Conservation (phyloP, 1,284 basidiomycete species). For the Pascua sp. region DNA sequence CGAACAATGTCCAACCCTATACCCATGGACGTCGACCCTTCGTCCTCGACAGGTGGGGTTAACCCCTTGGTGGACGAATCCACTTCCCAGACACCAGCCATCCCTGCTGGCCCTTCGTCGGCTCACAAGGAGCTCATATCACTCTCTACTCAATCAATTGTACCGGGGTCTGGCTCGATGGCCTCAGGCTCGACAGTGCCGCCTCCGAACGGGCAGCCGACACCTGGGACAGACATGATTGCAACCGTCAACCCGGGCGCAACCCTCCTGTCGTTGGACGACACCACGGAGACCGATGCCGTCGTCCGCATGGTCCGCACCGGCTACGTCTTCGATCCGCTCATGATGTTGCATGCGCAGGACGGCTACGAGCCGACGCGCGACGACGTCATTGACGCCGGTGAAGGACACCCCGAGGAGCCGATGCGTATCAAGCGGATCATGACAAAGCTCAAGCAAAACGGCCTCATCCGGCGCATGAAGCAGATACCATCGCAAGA, state of each 20-base stretch:
- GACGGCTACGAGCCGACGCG: slow-evolving; percentile 49
- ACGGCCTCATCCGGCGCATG: slow-evolving; percentile 70
- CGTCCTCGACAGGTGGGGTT: background rate
- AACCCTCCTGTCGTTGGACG: too few relatives aligned
- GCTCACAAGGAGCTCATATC: too few relatives aligned
- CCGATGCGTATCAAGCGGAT: slow-evolving; percentile 83
- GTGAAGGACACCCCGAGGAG: slow-evolving; percentile 71
- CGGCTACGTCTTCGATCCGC: slow-evolving; percentile 80
- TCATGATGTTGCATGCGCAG: slow-evolving; percentile 77
- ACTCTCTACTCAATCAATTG: too few relatives aligned
- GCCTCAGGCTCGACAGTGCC: too few relatives aligned
- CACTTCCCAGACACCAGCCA: too few relatives aligned
- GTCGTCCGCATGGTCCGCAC: slow-evolving; percentile 38
- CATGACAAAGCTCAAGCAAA: slow-evolving; percentile 61
- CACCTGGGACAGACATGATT: too few relatives aligned
- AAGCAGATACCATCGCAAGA: slow-evolving; percentile 69
- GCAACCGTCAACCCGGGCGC: too few relatives aligned
- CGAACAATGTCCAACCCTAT: slow-evolving; percentile 14
- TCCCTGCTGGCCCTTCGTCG: too few relatives aligned
- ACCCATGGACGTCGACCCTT: slow-evolving; percentile 26
- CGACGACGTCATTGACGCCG: slow-evolving; percentile 48
- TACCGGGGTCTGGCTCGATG: too few relatives aligned
- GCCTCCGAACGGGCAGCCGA: too few relatives aligned
- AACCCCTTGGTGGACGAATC: too few relatives aligned
- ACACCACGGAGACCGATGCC: background rate